Base-by-base conservation (phyloP, 2,329 filamentous ascomycete genomes). In the Leptographium wingfieldii region DNA sequence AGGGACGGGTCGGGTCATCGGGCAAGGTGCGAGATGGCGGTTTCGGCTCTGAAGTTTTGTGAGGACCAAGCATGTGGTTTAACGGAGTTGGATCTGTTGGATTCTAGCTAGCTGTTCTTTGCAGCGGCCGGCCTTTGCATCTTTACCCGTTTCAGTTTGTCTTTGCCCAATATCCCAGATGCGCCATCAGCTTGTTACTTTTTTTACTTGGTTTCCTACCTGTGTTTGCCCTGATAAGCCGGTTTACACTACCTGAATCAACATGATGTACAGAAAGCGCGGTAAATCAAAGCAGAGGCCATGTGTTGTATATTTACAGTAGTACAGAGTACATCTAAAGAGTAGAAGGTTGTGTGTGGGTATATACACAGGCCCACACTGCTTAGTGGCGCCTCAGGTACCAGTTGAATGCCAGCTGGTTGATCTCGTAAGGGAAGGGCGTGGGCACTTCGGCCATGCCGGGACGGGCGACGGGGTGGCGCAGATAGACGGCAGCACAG, bases 401-500 rank as follows among this genome's bases (percentile, higher is more conserved):
- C 92, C 92, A 99, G 73, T 90, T 92, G 73, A 92, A 95, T 0
- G 91, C 90, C 69, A 95, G 75, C 72, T 91, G 89, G 70, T 81
- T 85, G n/a, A 85, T 80, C 64, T 83, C 76, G 60, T 81, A 76
- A 57, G 77, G 73, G 73, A 91, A 96, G 22, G 92, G 92, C 29
- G 89, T 90, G 1, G 92, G 92, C 62, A 92, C 87, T 73, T 92
- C 94, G 4, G 88, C 85, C 65, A 83, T 68, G 12, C 92, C 91
- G 3, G 86, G 86, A 62, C 92, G 81, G 31, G 90, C 94, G 52
- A 97, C 92, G 0, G 94, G 94, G 76, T 99, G 92, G 61, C 94
- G 82, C 63, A 99, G 76, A 72, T 99, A 99, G 49, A 99, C 91
- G 12, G 94, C 94, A 1, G 92, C 87, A 74, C 94, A 99, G 68